phyloP scores from a whole-genome alignment of 306 rosid species.

The apple (Malus domestica) region DNA sequence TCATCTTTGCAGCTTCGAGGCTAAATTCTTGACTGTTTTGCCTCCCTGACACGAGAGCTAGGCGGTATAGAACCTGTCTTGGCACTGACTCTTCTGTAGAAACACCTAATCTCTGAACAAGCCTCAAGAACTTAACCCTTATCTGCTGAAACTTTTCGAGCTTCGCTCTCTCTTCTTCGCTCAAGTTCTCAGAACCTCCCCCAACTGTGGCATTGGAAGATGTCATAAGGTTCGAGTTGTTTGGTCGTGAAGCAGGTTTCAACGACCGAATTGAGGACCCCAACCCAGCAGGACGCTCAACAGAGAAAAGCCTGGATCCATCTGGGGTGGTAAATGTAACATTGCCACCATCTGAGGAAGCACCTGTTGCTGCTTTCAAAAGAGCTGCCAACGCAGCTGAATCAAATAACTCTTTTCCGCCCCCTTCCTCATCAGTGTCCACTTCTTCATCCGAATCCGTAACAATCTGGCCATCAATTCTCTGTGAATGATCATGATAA shows the following conservation, averaged over 20 bases:
- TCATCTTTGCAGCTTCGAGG: constrained; percentile 67
- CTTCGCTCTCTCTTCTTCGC: constrained; percentile 69
- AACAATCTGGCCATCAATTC: constrained; percentile 85
- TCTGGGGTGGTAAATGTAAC: constrained; percentile 78
- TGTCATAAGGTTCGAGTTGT: constrained; percentile 42
- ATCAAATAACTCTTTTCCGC: constrained; percentile 81
- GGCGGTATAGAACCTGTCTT: constrained; percentile 79
- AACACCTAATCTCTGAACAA: constrained; percentile 73
- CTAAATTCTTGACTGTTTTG: constrained; percentile 51
- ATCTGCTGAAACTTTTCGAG: constrained; percentile 64
- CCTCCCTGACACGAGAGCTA: constrained; percentile 68
- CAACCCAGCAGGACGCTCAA: constrained; percentile 98
- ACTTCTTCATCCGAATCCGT: constrained; percentile 87
- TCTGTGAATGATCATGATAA: constrained; percentile 43
- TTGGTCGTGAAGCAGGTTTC: constrained; percentile 56
- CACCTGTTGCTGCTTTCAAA: constrained; percentile 79
- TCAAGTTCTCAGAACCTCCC: constrained; percentile 50
- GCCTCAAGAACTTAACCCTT: constrained; percentile 70
- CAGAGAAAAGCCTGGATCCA: constrained; percentile 88
- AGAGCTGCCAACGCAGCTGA: constrained; percentile 92
- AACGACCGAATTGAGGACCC: constrained; percentile 70
- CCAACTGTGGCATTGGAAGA: constrained; percentile 37
- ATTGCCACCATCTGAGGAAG: constrained; percentile 62
- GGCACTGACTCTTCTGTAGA: constrained; percentile 72
- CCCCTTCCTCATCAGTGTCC: constrained; percentile 78